Conservation (phyloP, 2,329 filamentous ascomycete genomes). For the Triangularia verruculosa region DNA sequence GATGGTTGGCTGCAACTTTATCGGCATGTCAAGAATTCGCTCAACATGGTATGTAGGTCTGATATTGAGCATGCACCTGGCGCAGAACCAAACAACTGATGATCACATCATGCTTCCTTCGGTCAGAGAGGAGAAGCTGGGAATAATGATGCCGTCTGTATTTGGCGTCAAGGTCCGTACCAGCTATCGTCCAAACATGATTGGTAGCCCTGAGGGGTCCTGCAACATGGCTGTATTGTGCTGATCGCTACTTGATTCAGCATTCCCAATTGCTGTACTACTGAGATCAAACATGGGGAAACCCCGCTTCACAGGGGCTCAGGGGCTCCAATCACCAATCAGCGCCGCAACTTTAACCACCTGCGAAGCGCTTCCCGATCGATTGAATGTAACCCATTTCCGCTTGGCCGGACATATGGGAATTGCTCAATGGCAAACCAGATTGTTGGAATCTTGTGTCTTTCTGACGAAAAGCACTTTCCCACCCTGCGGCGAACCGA, state of each 20-base stretch:
- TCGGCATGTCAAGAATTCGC: neutral
- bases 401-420: neutral
- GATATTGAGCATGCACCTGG: too few relatives aligned
- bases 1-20: neutral
- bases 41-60: neutral
- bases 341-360: neutral
- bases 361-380: neutral
- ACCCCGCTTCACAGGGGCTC: too few relatives aligned
- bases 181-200: neutral
- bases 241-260: neutral
- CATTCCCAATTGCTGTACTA: neutral
- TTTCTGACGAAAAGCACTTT: neutral
- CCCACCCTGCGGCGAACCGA: neutral
- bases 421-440: neutral
- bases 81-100: too few relatives aligned
- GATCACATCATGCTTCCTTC: too few relatives aligned
- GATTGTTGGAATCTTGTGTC: neutral
- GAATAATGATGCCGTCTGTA: too few relatives aligned
- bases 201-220: neutral
- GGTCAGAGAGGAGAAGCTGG: too few relatives aligned
- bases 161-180: neutral
- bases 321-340: neutral
- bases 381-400: neutral
- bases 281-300: neutral
- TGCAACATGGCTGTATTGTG: neutral